Conservation (phyloP, 805 yeast species). For the Candida gorgasii region DNA sequence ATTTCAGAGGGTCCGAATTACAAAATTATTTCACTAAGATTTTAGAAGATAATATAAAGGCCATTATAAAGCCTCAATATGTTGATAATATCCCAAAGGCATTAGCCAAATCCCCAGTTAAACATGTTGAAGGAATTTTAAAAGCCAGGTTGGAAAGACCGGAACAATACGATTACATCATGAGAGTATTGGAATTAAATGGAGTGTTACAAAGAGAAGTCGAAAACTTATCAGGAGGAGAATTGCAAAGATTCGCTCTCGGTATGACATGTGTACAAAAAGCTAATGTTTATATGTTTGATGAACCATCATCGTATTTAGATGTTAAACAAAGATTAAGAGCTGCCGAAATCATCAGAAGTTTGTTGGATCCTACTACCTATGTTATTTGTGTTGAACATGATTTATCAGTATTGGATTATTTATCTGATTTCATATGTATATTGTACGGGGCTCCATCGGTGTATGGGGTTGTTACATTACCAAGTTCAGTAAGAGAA, state of each 20-base stretch:
- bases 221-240: constrained; percentile 93
- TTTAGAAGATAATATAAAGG: constrained; percentile 89
- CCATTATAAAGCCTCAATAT: constrained; percentile 98
- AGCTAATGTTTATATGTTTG: constrained; percentile 98
- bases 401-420: constrained; percentile 96
- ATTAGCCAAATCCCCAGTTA: constrained; percentile 79
- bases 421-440: constrained; percentile 94
- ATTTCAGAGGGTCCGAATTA: constrained; percentile 96
- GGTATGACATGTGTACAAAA: constrained; percentile 95
- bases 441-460: constrained; percentile 97
- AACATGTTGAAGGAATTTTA: constrained; percentile 81
- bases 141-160: constrained; percentile 75
- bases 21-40: constrained; percentile 95
- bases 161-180: constrained; percentile 62
- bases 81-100: constrained; percentile 98
- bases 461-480: constrained; percentile 96
- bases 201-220: constrained; percentile 86
- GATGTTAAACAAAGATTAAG: constrained; percentile 98
- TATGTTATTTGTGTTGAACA: constrained; percentile 98
- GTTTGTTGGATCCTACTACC: constrained; percentile 69
- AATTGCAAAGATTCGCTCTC: constrained; percentile 95
- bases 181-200: constrained; percentile 71
- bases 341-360: constrained; percentile 93
- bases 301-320: constrained; percentile 97
- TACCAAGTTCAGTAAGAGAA: constrained; percentile 96